Evolutionary conservation across 2,329 filamentous ascomycete genomes (phyloP).

Genomic region (Nannizziopsis barbatae): DNA sequence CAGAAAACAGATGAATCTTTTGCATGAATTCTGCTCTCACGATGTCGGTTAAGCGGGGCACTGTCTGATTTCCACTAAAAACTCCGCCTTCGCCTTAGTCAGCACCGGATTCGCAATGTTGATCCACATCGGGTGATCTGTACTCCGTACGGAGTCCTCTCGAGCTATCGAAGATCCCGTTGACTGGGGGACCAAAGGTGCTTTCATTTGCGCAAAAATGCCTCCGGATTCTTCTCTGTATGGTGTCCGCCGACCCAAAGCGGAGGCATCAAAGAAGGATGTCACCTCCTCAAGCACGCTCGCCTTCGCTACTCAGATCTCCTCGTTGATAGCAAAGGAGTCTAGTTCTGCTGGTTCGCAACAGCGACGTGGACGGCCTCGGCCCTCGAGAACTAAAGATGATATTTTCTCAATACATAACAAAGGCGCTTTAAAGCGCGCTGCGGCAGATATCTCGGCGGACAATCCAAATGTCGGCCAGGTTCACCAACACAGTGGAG

Average conservation of each 20-base stretch:
- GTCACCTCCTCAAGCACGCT: conserved; percentile 60
- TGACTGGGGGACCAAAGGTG: too few species aligned
- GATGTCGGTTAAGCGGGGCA: not conserved
- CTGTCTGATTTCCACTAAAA: not conserved
- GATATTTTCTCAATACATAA: conserved; percentile 60
- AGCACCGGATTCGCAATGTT: not conserved
- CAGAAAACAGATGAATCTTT: too few species aligned
- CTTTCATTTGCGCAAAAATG: not conserved
- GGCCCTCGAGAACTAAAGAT: conserved; percentile 47
- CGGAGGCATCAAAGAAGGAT: conserved; percentile 47
- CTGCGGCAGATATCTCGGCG: conserved; percentile 46
- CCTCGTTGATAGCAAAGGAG: conserved; percentile 59
- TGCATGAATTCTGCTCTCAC: too few species aligned
- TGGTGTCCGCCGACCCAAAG: conserved; percentile 60
- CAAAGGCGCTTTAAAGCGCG: conserved; percentile 51
- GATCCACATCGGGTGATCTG: too few species aligned
- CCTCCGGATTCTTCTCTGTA: conserved; percentile 46
- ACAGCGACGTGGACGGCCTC: conserved; percentile 31
- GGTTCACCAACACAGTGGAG: conserved; percentile 49
- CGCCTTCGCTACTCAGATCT: conserved; percentile 79
- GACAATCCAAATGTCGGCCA: conserved; percentile 45
- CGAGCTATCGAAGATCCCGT: too few species aligned
- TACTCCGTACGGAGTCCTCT: not conserved
- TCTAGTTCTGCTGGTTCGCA: conserved; percentile 23
- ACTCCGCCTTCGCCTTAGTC: not conserved